phyloP scores from a whole-genome alignment of 2,329 filamentous ascomycete genomes.

The Orbilia brochopaga region DNA sequence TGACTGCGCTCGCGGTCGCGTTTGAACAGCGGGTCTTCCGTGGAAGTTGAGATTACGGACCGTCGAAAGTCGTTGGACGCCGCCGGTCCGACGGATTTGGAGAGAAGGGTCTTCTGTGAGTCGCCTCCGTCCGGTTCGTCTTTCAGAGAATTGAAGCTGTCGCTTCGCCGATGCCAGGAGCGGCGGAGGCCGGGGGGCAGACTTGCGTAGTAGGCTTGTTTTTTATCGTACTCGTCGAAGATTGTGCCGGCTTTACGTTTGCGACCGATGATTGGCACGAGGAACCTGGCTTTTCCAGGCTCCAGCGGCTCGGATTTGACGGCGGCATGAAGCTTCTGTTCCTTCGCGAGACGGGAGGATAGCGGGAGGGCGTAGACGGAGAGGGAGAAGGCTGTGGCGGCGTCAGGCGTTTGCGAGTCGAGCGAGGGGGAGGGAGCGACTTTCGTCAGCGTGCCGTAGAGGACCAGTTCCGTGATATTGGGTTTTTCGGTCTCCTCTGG shows the following conservation, averaged over 20 bases:
- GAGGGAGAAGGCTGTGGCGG: conserved; percentile 12
- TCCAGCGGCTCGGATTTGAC: conserved; percentile 36
- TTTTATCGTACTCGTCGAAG: conserved; percentile 46
- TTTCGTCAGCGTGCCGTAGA: conserved; percentile 29
- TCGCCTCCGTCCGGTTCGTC: conserved; percentile 23
- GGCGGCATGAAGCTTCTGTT: conserved; percentile 32
- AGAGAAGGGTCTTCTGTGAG: conserved; percentile 28
- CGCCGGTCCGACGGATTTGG: conserved; percentile 24
- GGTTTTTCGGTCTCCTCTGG: conserved; percentile 44
- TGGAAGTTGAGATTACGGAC: conserved; percentile 11
- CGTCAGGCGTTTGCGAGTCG: neutral
- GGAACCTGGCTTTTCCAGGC: conserved; percentile 25
- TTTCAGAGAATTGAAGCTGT: conserved; percentile 30
- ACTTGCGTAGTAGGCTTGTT: conserved; percentile 41
- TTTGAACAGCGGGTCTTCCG: conserved; percentile 20
- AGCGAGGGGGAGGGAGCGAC: conserved; percentile 4
- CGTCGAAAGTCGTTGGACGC: conserved; percentile 20
- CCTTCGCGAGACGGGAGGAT: conserved; percentile 36
- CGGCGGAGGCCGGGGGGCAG: conserved; percentile 44
- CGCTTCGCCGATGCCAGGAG: conserved; percentile 42
- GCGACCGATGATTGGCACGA: conserved; percentile 38
- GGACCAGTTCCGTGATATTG: conserved; percentile 38
- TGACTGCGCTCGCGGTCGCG: conserved; percentile 22
- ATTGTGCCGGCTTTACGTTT: conserved; percentile 39
- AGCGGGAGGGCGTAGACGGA: conserved; percentile 47